phyloP scores from a whole-genome alignment of 495 filamentous ascomycete species.

The Penicillium soppii region DNA sequence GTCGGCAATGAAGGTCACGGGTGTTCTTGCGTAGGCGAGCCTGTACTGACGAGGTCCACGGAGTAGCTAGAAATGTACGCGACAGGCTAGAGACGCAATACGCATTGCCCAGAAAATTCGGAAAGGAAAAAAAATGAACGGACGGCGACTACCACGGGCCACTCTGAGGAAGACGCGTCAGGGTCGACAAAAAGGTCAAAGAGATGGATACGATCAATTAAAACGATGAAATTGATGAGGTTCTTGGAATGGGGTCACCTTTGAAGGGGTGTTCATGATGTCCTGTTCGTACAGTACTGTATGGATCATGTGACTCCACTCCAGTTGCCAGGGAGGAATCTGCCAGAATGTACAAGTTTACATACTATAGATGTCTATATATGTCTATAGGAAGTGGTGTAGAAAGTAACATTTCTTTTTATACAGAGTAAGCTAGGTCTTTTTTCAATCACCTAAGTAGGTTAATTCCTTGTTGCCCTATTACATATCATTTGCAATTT shows the following conservation, averaged over 20 bases:
- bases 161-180: not conserved
- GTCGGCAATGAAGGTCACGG: slow-evolving; percentile 11
- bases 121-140: slow-evolving; percentile 1
- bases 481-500: too few relatives aligned
- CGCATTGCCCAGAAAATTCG: slow-evolving; percentile 6
- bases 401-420: not conserved
- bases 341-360: slow-evolving; percentile 9
- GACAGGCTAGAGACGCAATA: slow-evolving; percentile 6
- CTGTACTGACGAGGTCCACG: too few relatives aligned
- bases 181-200: not conserved
- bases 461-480: too few relatives aligned
- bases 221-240: slow-evolving; percentile 1
- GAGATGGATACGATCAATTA: not conserved
- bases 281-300: slow-evolving; percentile 1
- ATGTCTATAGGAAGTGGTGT: not conserved
- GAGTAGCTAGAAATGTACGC: not conserved
- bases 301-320: slow-evolving; percentile 10
- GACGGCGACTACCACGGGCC: slow-evolving; percentile 1
- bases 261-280: not conserved
- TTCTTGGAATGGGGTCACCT: not conserved
- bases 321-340: slow-evolving; percentile 8
- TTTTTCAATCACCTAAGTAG: too few relatives aligned
- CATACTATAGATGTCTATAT: too few relatives aligned
- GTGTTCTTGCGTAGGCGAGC: too few relatives aligned
- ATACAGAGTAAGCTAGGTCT: too few relatives aligned